Evolutionary conservation across 345 rosid genomes (phyloP).

Genomic region (Jatropha curcas): DNA sequence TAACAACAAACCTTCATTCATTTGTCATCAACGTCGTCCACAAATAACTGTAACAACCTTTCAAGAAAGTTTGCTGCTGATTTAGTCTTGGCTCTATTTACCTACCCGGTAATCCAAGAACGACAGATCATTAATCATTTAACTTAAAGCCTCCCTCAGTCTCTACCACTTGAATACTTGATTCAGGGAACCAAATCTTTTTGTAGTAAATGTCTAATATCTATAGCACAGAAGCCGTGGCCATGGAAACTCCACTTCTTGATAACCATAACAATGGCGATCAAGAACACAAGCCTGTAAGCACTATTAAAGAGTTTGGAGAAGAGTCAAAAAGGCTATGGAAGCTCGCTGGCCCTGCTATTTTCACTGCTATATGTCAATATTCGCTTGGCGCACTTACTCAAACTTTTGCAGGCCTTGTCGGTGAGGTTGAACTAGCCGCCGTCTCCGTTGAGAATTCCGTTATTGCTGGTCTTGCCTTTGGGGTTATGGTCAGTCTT

Average conservation of each 20-base stretch:
- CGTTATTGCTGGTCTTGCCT: conserved; percentile 83
- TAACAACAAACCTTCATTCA: too few relatives aligned
- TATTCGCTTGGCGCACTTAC: conserved; percentile 92
- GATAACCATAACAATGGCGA: not conserved
- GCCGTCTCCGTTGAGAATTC: conserved; percentile 91
- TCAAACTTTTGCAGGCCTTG: conserved; percentile 71
- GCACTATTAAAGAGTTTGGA: conserved; percentile 47
- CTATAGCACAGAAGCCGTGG: conserved; percentile 20
- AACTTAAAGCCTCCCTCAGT: not conserved
- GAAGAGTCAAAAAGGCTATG: conserved; percentile 73
- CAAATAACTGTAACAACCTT: not conserved
- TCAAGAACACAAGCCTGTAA: not conserved
- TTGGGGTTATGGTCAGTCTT: conserved; percentile 70
- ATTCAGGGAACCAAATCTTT: too few relatives aligned
- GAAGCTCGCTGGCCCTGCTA: conserved; percentile 86
- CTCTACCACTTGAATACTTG: not conserved
- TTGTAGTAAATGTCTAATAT: too few relatives aligned
- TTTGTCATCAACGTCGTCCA: too few relatives aligned
- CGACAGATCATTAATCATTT: not conserved
- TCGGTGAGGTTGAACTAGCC: conserved; percentile 79
- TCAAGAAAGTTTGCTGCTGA: not conserved
- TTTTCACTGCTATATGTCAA: conserved; percentile 69
- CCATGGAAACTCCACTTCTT: conserved; percentile 46
- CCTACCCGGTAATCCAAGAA: conserved; percentile 11
- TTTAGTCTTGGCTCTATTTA: too few relatives aligned